Evolutionary conservation across 768 basidiomycete genomes (phyloP), one percentile per base, ranked within the genome.

Genomic region (Mycena sanguinolenta): DNA sequence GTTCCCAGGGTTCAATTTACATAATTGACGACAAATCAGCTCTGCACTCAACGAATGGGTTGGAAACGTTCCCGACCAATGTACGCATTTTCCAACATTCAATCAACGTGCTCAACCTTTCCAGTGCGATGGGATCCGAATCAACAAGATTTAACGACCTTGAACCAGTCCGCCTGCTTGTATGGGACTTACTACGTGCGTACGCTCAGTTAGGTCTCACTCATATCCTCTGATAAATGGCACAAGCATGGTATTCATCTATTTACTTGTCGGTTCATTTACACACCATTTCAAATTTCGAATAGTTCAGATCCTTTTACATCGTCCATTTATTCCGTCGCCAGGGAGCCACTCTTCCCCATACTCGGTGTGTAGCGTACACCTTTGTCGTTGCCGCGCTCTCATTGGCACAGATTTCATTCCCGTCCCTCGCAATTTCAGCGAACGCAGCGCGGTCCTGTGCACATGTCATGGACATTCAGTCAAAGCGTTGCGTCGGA

Each of bases 361-460:
- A 5, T 82, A 86, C 2, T 50, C 71, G 14, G 71, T 72, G 19
- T 13, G 71, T 54, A 17, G 34, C 12, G 39, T 21, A 19, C 52
- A 25, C 5, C 13, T n/a, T 53, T 32, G 25, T 61, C 17, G 16
- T 17, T 16, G 2, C 6, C 1, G 50, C 2, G 4, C n/a, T 46
- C 34, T 13, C 46, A 42, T 38, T 0, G n/a, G 21, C 23, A 34
- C 19, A 69, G 63, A 73, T 57, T 32, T 58, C 71, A 8, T 89
- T 90, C 75, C 92, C 91, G 13, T 93, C 91, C 0, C 83, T 93
- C 25, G 90, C 92, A 0, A 94, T 92, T 63, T 94, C 91, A 78
- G 88, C 93, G 14, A 88, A 95, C 67, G 91, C 96, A 0, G 94
- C 95, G 0, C 84, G 95, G 23, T 93, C 93, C 1, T 93, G 90